Percentiles rank a stretch among this genome's conserved stretches.
Conservation (phyloP, 2,329 filamentous ascomycete genomes). For the Venturia nashicola region DNA sequence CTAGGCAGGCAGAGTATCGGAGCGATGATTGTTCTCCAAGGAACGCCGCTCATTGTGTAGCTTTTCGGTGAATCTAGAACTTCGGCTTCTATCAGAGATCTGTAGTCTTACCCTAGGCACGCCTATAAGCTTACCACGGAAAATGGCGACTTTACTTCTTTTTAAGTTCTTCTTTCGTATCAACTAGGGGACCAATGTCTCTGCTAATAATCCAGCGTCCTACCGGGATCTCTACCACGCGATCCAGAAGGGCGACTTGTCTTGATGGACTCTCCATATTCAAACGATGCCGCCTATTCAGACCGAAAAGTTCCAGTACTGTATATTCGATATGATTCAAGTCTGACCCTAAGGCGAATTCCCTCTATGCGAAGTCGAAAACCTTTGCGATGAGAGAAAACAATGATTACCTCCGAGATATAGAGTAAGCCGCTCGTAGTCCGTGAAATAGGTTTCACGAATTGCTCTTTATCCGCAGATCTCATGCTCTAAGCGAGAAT, state of each 20-base stretch:
- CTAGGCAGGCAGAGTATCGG: too few relatives aligned
- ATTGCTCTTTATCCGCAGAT: too few relatives aligned
- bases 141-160: slow-evolving; percentile 37
- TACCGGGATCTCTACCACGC: slow-evolving; percentile 30
- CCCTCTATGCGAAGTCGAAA: slow-evolving; percentile 37
- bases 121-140: slow-evolving; percentile 25
- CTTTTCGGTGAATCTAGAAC: slow-evolving; percentile 39
- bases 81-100: slow-evolving; percentile 33
- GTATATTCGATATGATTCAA: slow-evolving; percentile 46
- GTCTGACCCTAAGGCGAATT: slow-evolving; percentile 42
- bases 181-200: slow-evolving; percentile 28
- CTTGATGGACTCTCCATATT: slow-evolving; percentile 40
- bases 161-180: slow-evolving; percentile 39
- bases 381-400: too few relatives aligned
- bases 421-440: slow-evolving; percentile 56
- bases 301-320: slow-evolving; percentile 34
- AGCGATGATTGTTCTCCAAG: too few relatives aligned
- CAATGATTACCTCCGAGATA: slow-evolving; percentile 56
- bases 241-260: slow-evolving; percentile 33
- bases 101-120: slow-evolving; percentile 37
- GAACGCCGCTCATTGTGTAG: too few relatives aligned
- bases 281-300: slow-evolving; percentile 38
- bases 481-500: too few relatives aligned
- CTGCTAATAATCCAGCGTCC: slow-evolving; percentile 26
- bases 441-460: too few relatives aligned